A percentile compares a stretch with the other conserved stretches of the same genome.
Conservation (phyloP, 805 yeast species). For the Dipodascus albidus region DNA sequence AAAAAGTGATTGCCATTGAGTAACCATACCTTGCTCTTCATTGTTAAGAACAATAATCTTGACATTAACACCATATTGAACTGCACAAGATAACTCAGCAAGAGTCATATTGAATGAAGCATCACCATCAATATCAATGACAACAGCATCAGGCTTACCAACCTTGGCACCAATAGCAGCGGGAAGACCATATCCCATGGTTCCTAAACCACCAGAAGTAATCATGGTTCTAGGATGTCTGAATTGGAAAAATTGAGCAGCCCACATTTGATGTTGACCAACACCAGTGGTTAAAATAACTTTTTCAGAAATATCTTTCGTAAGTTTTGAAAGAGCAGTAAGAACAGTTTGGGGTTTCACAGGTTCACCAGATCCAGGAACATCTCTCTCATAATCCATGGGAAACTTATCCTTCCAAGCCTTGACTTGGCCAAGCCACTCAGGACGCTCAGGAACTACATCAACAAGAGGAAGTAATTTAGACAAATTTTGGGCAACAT, state of each 20-base stretch:
- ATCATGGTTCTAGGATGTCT: constrained; percentile 83
- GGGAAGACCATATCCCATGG: constrained; percentile 97
- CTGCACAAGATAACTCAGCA: constrained; percentile 86
- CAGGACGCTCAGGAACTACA: constrained; percentile 50
- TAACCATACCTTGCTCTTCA: constrained; percentile 99
- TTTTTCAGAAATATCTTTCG: constrained; percentile 51
- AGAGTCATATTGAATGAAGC: constrained; percentile 98
- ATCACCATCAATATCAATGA: constrained; percentile 96
- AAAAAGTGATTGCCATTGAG: constrained; percentile 97
- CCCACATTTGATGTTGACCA: constrained; percentile 99
- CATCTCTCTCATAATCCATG: constrained; percentile 68
- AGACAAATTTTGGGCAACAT: constrained; percentile 69
- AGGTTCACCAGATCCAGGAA: constrained; percentile 33
- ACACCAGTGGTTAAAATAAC: constrained; percentile 95
- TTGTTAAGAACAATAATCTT: constrained; percentile 84
- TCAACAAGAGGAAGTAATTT: constrained; percentile 61
- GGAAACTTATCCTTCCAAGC: constrained; percentile 86
- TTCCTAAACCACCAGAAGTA: constrained; percentile 98
- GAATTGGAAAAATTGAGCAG: constrained; percentile 97
- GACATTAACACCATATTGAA: constrained; percentile 84
- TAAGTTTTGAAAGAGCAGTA: constrained; percentile 62
- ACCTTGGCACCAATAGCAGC: constrained; percentile 98
- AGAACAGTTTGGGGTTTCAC: constrained; percentile 86
- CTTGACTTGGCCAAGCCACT: constrained; percentile 66
- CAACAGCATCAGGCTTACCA: constrained; percentile 88